Evolutionary conservation across 208 protist species (phyloP), one percentile per base, ranked within the genome.

Genomic region (Trypanosoma avium): DNA sequence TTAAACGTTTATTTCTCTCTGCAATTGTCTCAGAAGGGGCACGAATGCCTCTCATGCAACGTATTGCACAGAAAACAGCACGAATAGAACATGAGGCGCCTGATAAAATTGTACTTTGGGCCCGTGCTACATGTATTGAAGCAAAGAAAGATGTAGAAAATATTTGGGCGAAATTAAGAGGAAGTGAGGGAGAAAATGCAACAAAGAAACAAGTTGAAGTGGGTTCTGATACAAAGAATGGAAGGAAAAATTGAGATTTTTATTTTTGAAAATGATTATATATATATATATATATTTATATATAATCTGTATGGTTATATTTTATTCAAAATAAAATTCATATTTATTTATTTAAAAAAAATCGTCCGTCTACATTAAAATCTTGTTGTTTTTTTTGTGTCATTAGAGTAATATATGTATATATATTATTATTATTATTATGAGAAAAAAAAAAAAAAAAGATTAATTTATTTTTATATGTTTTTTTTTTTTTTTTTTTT

Each of bases 41-140:
- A 7, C 67, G 79, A 5, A 61, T 53, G 7, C 56, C 71, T 4
- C 27, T 88, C n/a, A 65, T 90, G 15, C 49, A 81, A 53, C 67
- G 69, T 21, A 67, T 73, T 3, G 88, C 88, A 3, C 47, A 73
- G 47, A 80, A 78, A 38, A 81, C 82, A 1, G 82, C 75, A 4
- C 75, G 73, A 4, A 32, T 76, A 40, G 70, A 90, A 42, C 64
- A 46, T 43, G 29, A 75, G 30, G 63, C 73, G 22, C 45, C 67
- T 15, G 73, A 87, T 48, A 79, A 81, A 57, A 48, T 78, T 9
- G 75, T 72, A 4, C 30, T 91, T 10, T 94, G 82, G 82, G 42
- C 67, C 24, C 70, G 75, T 43, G 84, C 80, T 7, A 70, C 78
- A 3, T 78, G 72, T 21, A 60, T 63, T 22, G 88, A 92, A 62